Conservation (phyloP, 1,139 yeast species). For the Candida smagusa region DNA sequence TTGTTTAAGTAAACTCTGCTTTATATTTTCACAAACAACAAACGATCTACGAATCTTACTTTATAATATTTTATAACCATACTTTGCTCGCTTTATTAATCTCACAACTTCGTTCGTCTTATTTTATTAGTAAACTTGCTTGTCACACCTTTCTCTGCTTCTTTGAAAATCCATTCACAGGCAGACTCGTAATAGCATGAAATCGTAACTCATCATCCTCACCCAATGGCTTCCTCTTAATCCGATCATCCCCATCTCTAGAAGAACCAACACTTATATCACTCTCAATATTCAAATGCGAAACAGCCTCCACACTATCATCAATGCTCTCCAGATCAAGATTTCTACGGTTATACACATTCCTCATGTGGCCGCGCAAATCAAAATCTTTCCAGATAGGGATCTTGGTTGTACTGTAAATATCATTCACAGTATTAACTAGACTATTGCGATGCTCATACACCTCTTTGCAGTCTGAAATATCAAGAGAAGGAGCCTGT, state of each 20-base stretch:
- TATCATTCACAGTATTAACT: background rate
- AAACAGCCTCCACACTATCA: constrained; percentile 13
- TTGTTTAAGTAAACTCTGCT: too few species aligned
- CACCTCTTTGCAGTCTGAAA: constrained; percentile 1
- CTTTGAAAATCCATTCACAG: too few species aligned
- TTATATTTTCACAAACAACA: too few species aligned
- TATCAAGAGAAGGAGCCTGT: constrained; percentile 1
- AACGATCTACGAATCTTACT: too few species aligned
- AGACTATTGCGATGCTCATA: constrained; percentile 1
- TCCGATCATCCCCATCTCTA: background rate
- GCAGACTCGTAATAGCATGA: too few species aligned
- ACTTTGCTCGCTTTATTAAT: too few species aligned
- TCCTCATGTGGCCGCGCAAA: constrained; percentile 1
- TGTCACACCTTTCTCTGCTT: too few species aligned
- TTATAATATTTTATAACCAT: too few species aligned
- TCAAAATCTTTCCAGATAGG: constrained; percentile 10
- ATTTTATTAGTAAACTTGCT: too few species aligned
- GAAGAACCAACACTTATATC: background rate
- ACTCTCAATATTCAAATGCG: constrained; percentile 11
- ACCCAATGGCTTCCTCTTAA: background rate
- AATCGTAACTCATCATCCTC: too few species aligned
- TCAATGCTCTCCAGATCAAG: constrained; percentile 9
- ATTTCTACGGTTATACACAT: constrained; percentile 1
- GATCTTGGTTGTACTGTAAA: constrained; percentile 8
- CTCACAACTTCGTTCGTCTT: too few species aligned